Evolutionary conservation across 768 basidiomycete species (phyloP), one percentile per base, ranked within the genome.

Genomic region (Neoboletus magnificus): DNA sequence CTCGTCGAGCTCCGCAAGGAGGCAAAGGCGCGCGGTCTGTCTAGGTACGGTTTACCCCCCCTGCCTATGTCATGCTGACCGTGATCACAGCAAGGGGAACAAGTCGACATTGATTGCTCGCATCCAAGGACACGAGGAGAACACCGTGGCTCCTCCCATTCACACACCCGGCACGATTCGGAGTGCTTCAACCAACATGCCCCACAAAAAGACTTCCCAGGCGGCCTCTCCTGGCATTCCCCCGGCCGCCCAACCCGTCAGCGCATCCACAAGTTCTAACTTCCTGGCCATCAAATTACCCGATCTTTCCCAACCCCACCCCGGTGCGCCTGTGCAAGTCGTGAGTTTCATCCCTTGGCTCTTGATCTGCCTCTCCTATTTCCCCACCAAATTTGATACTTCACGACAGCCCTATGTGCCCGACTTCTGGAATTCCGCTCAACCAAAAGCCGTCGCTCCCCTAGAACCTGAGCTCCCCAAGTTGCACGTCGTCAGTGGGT

Each of bases 341-440:
- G 89, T 91, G 64, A 55, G 86, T 61, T 33, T 48, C 47, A 29
- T n/a, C n/a, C n/a, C n/a, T n/a, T n/a, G n/a, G n/a, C n/a, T n/a
- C n/a, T n/a, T 43, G 20, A 25, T 20, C 42, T 60, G 48, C 43
- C n/a, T 44, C 42, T 39, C 52, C 20, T 52, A 8, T 30, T 48
- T 37, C 25, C 58, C 2, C 40, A 48, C 50, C 50, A 55, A 44
- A 54, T 49, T 13, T 29, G 25, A 42, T 48, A 35, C 16, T 25
- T n/a, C 35, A 29, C 54, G 41, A 11, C 62, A 88, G 85, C 86
- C 86, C 11, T 80, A 79, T 65, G 65, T 78, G 1, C 80, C 79
- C 33, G 84, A 87, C 73, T 78, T 82, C 61, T 85, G 81, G 79
- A 72, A 78, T 39, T 80, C 83, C 1, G 75, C 77, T n/a, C 70